Percentiles rank a stretch among this genome's conserved stretches.
Evolutionary conservation across 495 filamentous ascomycete genomes (phyloP).

Genomic region (Penicillium ochrochloron): DNA sequence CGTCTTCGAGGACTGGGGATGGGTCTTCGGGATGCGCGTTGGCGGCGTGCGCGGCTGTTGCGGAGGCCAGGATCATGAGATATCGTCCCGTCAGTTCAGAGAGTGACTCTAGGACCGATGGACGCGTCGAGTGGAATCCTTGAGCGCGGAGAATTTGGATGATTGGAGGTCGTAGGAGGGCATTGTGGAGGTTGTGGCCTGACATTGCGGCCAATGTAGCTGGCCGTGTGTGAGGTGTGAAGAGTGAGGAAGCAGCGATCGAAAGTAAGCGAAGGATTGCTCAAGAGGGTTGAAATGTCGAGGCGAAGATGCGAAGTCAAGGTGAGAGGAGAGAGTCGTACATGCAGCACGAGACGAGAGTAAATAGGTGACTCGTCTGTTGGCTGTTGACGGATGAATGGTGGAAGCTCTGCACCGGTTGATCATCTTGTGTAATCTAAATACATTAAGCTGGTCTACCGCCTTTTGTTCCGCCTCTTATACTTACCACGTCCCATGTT

Average conservation of each 20-base stretch:
- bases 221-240: not conserved
- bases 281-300: not conserved
- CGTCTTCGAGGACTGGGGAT: constrained; percentile 67
- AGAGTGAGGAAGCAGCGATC: not conserved
- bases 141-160: constrained; percentile 86
- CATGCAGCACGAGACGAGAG: not conserved
- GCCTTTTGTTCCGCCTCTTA: constrained; percentile 10
- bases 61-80: constrained; percentile 66
- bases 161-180: constrained; percentile 78
- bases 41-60: constrained; percentile 64
- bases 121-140: constrained; percentile 77
- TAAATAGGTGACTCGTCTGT: not conserved
- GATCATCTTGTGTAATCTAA: constrained; percentile 13
- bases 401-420: constrained; percentile 2
- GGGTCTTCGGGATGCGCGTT: constrained; percentile 56
- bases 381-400: not conserved
- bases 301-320: not conserved
- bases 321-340: not conserved
- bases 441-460: constrained; percentile 10
- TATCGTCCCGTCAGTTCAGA: constrained; percentile 77
- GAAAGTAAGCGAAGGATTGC: not conserved
- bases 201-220: constrained; percentile 38
- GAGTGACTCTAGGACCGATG: constrained; percentile 77
- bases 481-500: not conserved
- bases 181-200: constrained; percentile 62